phyloP scores from a whole-genome alignment of 2,329 filamentous ascomycete species.

The Aureobasidium melanogenum region DNA sequence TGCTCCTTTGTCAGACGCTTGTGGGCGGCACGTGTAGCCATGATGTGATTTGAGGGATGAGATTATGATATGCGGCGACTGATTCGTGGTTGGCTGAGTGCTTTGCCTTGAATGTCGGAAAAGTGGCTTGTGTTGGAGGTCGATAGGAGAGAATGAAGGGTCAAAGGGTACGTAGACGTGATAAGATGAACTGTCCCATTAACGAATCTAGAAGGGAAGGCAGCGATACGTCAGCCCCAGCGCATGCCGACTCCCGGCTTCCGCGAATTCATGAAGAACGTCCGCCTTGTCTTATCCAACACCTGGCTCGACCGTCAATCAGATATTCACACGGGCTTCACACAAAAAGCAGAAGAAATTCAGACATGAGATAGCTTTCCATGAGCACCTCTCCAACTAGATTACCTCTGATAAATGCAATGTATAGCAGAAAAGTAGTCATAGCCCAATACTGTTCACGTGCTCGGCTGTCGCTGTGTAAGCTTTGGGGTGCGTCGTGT shows the following conservation, averaged over 20 bases:
- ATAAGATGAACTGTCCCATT: not conserved
- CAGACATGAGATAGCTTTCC: not conserved
- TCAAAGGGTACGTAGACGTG: not conserved
- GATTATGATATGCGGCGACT: not conserved
- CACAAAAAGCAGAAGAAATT: not conserved
- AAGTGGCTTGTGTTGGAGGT: not conserved
- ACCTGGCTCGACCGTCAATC: not conserved
- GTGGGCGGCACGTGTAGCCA: slow-evolving; percentile 31
- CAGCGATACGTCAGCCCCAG: not conserved
- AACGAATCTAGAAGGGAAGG: not conserved
- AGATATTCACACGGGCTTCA: too few relatives aligned
- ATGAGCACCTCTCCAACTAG: too few relatives aligned
- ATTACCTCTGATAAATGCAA: too few relatives aligned
- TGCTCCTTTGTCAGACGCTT: slow-evolving; percentile 32
- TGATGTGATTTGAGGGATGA: slow-evolving; percentile 14
- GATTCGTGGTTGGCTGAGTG: not conserved
- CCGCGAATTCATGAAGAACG: not conserved
- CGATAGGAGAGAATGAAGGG: not conserved
- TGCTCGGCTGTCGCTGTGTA: not conserved
- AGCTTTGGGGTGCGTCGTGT: not conserved
- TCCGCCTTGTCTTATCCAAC: not conserved
- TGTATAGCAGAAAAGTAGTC: too few relatives aligned
- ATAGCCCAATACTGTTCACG: not conserved
- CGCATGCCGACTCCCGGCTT: not conserved
- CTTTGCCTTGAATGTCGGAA: too few relatives aligned